Evolutionary conservation across 768 basidiomycete species (phyloP), one percentile per base, ranked within the genome.

Genomic region (Phylloporus sp.): DNA sequence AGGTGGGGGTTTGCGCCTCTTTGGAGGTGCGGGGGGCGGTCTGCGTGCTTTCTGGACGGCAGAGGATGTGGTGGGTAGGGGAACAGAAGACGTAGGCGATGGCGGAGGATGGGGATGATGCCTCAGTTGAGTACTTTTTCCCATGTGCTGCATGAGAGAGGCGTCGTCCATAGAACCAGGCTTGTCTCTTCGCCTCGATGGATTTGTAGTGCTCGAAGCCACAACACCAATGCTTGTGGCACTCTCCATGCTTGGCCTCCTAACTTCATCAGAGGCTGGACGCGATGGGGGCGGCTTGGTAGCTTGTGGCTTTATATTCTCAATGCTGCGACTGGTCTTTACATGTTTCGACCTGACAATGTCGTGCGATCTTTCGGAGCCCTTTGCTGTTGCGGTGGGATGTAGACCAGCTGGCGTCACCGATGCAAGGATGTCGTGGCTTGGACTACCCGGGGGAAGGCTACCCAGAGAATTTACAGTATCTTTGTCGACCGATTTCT

Each of bases 1-100:
- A 14, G 86, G 82, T 27, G 87, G 86, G 2, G 86, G 80, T 55
- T 84, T 85, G 58, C 86, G 69, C 36, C 86, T 72, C 58, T 80
- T 80, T 4, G 75, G 75, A 17, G 84, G 83, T 9, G 81, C 76
- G n/a, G 86, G 81, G 0, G 86, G 82, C 3, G 85, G 76, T 45
- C 80, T 66, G 44, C 76, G 72, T 41, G 42, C 38, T 46, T 62
- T 63, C 23, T 49, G 59, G n/a, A 59, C 61, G 28, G 53, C 53
- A 26, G 47, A 44, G 37, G 59, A 51, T 10, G 48, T 43, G 42
- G 48, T 44, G 32, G 57, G 28, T 35, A 49, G 24, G 50, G 55
- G 27, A 55, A 28, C 37, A 44, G 58, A 45, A 48, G 59, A 37
- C 20, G 47, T 46, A 8, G 59, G 48, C 5, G 66, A 56, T 26